Percentiles rank a stretch among this genome's conserved stretches.
These are phyloP conservation scores for Priceomyces melissophilus DNA, from an alignment of 805 yeast genomes.

Conservation along the genomic window DNA sequence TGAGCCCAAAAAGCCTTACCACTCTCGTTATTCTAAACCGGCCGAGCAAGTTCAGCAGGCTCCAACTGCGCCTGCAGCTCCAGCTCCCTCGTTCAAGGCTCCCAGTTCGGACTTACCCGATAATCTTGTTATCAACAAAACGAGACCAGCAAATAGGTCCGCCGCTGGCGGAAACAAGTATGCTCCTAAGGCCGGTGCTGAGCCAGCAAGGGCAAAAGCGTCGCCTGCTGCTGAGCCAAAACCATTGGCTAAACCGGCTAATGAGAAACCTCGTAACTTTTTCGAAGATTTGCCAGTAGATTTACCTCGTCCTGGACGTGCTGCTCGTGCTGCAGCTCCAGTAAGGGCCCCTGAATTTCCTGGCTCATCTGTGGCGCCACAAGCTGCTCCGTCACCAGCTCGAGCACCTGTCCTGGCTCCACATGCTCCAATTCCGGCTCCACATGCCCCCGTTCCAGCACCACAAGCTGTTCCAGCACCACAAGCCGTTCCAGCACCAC, in stretches of 20 bases:
- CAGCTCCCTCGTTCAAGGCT: slow-evolving; percentile 40
- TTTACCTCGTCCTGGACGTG: slow-evolving; percentile 24
- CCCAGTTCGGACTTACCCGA: slow-evolving; percentile 77
- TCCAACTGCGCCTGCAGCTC: slow-evolving; percentile 13
- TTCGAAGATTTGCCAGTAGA: slow-evolving; percentile 57
- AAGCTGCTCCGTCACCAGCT: neutral
- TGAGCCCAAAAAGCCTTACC: no score
- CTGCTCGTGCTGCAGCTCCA: slow-evolving; percentile 31
- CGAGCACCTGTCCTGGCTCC: neutral
- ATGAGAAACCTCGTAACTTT: slow-evolving; percentile 37
- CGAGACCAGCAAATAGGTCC: slow-evolving; percentile 39
- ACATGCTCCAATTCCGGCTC: neutral
- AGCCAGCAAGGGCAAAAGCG: neutral
- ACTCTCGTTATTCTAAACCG: no score
- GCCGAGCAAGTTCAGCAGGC: neutral
- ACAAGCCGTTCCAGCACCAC: no score
- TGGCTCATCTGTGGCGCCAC: no score
- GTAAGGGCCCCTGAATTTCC: no score
- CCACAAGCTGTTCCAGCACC: no score
- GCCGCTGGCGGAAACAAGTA: slow-evolving; percentile 15
- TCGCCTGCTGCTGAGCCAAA: neutral
- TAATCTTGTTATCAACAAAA: slow-evolving; percentile 43
- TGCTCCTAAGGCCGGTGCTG: slow-evolving; percentile 8
- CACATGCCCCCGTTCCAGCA: neutral
- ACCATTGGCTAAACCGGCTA: slow-evolving; percentile 1